A percentile compares a stretch with the other conserved stretches of the same genome.
Evolutionary conservation across 345 rosid genomes (phyloP).

Genomic region (Hirschfeldia incana): DNA sequence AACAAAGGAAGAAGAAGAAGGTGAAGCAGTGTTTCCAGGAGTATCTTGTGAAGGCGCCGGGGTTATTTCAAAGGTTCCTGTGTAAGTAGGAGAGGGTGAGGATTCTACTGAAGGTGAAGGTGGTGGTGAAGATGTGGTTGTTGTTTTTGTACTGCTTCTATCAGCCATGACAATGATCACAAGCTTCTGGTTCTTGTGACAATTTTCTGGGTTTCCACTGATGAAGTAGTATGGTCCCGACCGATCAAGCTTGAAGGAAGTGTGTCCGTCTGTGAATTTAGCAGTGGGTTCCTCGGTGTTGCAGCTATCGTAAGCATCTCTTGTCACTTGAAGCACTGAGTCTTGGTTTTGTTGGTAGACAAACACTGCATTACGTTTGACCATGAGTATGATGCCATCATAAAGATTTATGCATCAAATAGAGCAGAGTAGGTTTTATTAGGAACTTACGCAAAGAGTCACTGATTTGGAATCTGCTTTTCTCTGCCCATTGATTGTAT

Average conservation of each 20-base stretch:
- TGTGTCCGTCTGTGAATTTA: conserved; percentile 53
- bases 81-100: conserved; percentile 43
- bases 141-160: conserved; percentile 43
- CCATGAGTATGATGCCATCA: conserved; percentile 2
- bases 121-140: conserved; percentile 15
- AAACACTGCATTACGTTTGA: conserved; percentile 51
- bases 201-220: conserved; percentile 62
- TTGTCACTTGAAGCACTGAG: conserved; percentile 58
- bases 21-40: conserved; percentile 43
- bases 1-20: conserved; percentile 24
- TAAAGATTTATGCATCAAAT: neutral
- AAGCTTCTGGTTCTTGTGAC: conserved; percentile 62
- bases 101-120: conserved; percentile 42
- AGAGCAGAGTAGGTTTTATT: neutral
- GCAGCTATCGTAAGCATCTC: conserved; percentile 54
- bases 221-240: conserved; percentile 67
- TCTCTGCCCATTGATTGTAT: conserved; percentile 17
- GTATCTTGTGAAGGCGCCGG: conserved; percentile 41
- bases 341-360: conserved; percentile 50
- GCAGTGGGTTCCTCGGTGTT: conserved; percentile 34
- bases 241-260: conserved; percentile 48
- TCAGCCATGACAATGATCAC: conserved; percentile 54
- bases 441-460: conserved; percentile 17
- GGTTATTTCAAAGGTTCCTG: conserved; percentile 35
- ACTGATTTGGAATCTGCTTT: conserved; percentile 7